phyloP scores from a whole-genome alignment of 2,329 filamentous ascomycete species.

The Ophioceras dolichostomum region DNA sequence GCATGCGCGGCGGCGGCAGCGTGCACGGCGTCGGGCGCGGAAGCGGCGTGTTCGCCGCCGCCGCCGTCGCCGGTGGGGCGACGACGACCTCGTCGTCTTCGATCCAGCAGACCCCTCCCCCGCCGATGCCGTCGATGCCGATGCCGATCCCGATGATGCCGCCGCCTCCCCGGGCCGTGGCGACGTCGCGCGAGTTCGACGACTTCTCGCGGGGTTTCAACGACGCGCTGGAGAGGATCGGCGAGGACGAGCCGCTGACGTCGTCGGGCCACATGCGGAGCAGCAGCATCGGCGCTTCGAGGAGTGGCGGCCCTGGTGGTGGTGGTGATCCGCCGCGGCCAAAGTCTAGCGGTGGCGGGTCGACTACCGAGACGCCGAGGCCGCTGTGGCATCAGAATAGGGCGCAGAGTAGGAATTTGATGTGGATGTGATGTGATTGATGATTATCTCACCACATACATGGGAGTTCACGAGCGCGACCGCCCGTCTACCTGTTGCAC shows the following conservation, averaged over 20 bases:
- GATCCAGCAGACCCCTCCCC: too few species aligned
- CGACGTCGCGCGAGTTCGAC: slow-evolving; percentile 29
- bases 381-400: slow-evolving; percentile 44
- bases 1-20: not conserved
- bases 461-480: too few species aligned
- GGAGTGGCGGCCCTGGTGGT: not conserved
- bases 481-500: too few species aligned
- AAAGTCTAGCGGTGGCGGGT: too few species aligned
- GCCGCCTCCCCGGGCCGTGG: slow-evolving; percentile 16
- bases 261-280: slow-evolving; percentile 1
- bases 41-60: too few species aligned
- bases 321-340: not conserved
- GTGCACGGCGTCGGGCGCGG: too few species aligned
- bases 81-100: too few species aligned
- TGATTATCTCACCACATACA: too few species aligned
- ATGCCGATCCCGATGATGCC: not conserved
- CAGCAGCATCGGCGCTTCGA: slow-evolving; percentile 2
- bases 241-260: slow-evolving; percentile 25
- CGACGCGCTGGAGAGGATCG: slow-evolving; percentile 23
- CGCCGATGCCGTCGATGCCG: too few species aligned
- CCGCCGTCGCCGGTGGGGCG: too few species aligned
- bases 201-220: slow-evolving; percentile 31
- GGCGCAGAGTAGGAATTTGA: slow-evolving; percentile 31
- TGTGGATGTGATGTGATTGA: slow-evolving; percentile 30
- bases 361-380: too few species aligned